A percentile compares a stretch with the other conserved stretches of the same genome.
These are phyloP conservation scores for Emmonsiellopsis sp. DNA, from an alignment of 2,329 filamentous ascomycete genomes.

Conservation along the genomic window DNA sequence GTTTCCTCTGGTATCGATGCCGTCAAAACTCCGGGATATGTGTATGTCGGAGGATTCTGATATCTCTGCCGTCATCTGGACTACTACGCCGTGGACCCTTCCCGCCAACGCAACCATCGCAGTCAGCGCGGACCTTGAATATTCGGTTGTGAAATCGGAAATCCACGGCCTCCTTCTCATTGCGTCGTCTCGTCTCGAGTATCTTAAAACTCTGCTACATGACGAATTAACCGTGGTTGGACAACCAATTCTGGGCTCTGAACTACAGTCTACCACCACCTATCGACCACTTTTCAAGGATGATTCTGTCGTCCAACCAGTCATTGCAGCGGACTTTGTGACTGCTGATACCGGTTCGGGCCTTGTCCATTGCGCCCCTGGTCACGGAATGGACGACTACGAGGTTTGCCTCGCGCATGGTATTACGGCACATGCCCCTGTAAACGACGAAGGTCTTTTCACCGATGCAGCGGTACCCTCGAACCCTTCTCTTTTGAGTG, in stretches of 20 bases:
- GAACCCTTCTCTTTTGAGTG: slow-evolving; percentile 57
- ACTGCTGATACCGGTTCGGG: slow-evolving; percentile 85
- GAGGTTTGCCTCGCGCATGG: slow-evolving; percentile 63
- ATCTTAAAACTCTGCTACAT: slow-evolving; percentile 43
- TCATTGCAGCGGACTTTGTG: slow-evolving; percentile 83
- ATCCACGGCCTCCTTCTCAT: slow-evolving; percentile 57
- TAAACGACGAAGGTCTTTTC: slow-evolving; percentile 73
- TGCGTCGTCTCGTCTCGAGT: slow-evolving; percentile 59
- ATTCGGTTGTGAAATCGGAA: slow-evolving; percentile 55
- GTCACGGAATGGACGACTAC: slow-evolving; percentile 96
- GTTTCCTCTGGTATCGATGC: slow-evolving; percentile 54
- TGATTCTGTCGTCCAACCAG: slow-evolving; percentile 50
- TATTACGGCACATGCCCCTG: slow-evolving; percentile 69
- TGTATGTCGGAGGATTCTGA: slow-evolving; percentile 36
- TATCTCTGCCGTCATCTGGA: slow-evolving; percentile 88
- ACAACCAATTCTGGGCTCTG: slow-evolving; percentile 52
- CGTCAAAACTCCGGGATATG: slow-evolving; percentile 35
- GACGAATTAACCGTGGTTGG: slow-evolving; percentile 44
- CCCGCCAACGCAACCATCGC: slow-evolving; percentile 89
- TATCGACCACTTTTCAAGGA: slow-evolving; percentile 66
- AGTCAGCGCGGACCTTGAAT: slow-evolving; percentile 64
- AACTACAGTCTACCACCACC: slow-evolving; percentile 52
- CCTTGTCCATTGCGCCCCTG: slow-evolving; percentile 88
- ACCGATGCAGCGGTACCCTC: slow-evolving; percentile 69
- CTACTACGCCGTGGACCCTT: slow-evolving; percentile 94